Evolutionary conservation across 2,329 filamentous ascomycete species (phyloP), one percentile per base, ranked within the genome.

Genomic region (Dothistroma pini): DNA sequence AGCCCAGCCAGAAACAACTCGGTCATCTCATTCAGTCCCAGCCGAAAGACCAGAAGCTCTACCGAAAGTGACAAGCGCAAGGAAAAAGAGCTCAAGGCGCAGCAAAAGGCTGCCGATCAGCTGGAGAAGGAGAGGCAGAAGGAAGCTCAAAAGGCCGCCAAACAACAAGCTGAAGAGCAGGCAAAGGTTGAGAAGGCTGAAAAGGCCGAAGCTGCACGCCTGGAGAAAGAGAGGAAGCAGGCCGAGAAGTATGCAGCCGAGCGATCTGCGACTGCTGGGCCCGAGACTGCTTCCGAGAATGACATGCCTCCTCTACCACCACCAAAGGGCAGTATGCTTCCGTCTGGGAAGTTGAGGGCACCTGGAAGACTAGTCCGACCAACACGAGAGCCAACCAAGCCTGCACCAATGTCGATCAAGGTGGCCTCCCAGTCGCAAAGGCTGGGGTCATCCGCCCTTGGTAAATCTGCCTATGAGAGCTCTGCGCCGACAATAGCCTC

Each of bases 391-490:
- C 64, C 80, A 74, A 54, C 86, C 86, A 90, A 87, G 72, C 86
- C 87, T 61, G 84, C 84, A 0, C 89, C 87, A 8, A 90, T 89
- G 2, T 85, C 89, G 60, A 92, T 89, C 68, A 84, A 84, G 60
- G 87, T 91, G 62, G 89, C 74, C 59, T 75, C 77, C 54, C 73
- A 75, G 56, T 74, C 77, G 55, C 73, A 74, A 56, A 74, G 77
- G 58, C 66, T 75, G 34, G 58, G 55, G 25, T 50, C 55, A 25
- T 34, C 55, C 19, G 41, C 31, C 12, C 19, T 57, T 25, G 55
- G 55, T 10, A 57, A 50, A 19, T 32, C 55, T 14, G 31, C 25
- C 10, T 60, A 70, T 25, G 68, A 69, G 51, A 64, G 57, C 34
- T 53, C 62, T 22, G 61, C 78, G 70, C 64, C 82, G 71, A 58